Evolutionary conservation across 1,139 yeast genomes (phyloP), one percentile per base, ranked within the genome.

Genomic region (Scheffersomyces stambukii): DNA sequence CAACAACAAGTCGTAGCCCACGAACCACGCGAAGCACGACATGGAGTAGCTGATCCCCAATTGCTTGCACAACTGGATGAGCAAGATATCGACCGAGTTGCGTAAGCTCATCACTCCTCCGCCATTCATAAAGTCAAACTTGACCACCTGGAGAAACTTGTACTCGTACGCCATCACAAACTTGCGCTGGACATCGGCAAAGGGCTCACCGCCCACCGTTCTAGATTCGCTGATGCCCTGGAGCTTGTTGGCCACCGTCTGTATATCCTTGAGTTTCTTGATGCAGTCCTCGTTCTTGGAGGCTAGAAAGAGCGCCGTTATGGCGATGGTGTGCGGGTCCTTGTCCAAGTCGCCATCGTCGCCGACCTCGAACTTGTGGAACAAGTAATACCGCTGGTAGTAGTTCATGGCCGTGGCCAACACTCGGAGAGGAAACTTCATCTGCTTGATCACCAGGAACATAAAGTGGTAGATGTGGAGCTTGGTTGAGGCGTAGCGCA

Each of bases 271-370:
- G 11, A 82, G 57, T 45, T 84, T 82, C 54, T 89, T 89, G 22
- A 89, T 80, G 23, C 95, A 88, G 50, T 89, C 97, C 48, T 86
- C 95, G 43, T 80, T 77, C 52, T 91, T 89, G 24, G 82, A 68
- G 3, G 96, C 85, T 19, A 88, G 68, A 37, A 86, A 75, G n/a
- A 91, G 49, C 35, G 93, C 75, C 5, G 95, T 74, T 4, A 82
- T 57, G 0, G 85, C 88, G 13, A 82, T 73, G 24, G 80, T 80
- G 43, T 46, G 60, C 5, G 70, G 70, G 38, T 64, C 70, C 23
- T 30, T 40, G 13, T 46, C 50, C 14, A 45, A 30, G 25, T 45
- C 48, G 17, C 43, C 48, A 28, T 45, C 53, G 9, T 41, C 41
- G 24, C 38, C 41, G 19, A 56, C 63, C 28, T 73, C 77, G 43